phyloP scores from a whole-genome alignment of 2,329 filamentous ascomycete species.

The Xylariaceae sp. region DNA sequence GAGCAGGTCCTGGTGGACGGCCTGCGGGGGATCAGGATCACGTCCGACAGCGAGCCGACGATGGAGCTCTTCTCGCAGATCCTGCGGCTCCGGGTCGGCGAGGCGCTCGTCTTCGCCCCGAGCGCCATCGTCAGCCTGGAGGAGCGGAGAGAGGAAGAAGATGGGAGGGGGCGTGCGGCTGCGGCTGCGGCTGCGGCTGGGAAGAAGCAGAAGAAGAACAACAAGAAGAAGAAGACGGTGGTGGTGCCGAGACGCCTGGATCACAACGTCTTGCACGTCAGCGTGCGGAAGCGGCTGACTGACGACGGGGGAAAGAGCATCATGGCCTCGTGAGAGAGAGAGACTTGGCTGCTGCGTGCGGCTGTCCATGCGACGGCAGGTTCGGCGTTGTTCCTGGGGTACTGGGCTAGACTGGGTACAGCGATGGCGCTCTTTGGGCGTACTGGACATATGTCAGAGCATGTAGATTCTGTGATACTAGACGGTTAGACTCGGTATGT shows the following conservation, averaged over 20 bases:
- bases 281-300: conserved; percentile 34
- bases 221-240: background rate
- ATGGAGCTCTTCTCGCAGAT: conserved; percentile 34
- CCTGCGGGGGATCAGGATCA: background rate
- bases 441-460: too few species aligned
- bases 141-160: too few species aligned
- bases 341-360: too few species aligned
- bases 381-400: too few species aligned
- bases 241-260: conserved; percentile 23
- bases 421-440: too few species aligned
- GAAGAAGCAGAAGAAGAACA: conserved; percentile 1
- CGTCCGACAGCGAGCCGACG: conserved; percentile 1
- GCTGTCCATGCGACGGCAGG: too few species aligned
- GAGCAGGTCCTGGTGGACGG: background rate
- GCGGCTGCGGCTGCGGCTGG: too few species aligned
- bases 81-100: conserved; percentile 33
- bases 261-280: conserved; percentile 32
- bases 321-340: conserved; percentile 31
- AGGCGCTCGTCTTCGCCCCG: conserved; percentile 40
- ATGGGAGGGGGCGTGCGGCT: too few species aligned
- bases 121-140: conserved; percentile 31
- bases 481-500: too few species aligned
- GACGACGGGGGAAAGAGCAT: conserved; percentile 37
- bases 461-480: too few species aligned
- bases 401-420: too few species aligned